Evolutionary conservation across 2,329 filamentous ascomycete species (phyloP), one percentile per base, ranked within the genome.

Genomic region (Thelonectria olida): DNA sequence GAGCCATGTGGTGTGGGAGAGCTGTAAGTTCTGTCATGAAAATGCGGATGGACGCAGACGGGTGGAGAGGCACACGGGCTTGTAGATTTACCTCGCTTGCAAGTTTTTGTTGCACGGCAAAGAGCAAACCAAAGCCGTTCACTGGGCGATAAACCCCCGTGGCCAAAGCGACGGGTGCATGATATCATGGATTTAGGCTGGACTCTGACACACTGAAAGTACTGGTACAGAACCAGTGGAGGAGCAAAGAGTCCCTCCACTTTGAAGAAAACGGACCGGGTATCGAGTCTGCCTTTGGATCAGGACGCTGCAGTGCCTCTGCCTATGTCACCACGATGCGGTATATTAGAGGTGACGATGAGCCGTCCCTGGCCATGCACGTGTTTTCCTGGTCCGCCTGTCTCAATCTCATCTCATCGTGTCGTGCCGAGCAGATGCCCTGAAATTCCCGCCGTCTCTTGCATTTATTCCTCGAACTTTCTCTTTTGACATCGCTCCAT

Each of bases 101-200:
- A 54, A 56, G 41, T 39, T 23, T 63, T 56, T 28, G 19, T 36
- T 48, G 28, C 23, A 23, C 20, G 23, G n/a, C 27, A 48, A 38
- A 53, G 13, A 34, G 38, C 34, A 62, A 61, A 47, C 22, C 42
- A 51, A 42, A 48, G 36, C 45, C 38, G 48, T 60, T 55, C 34
- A 51, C 66, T 45, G 51, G 63, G 52, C 45, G 55, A 27, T 51
- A 34, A 41, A 22, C 19, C 55, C 53, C 54, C 58, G 61, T 57
- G 64, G 61, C 34, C 27, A 28, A 47, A 55, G 52, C 65, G n/a
- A 66, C 58, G 65, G 64, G 47, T 50, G 57, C 31, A 66, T 61
- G 51, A 42, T 51, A 61, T 63, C 57, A 60, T 54, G 50, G 54
- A 59, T 58, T 31, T 31, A 12, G 28, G 28, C 28, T 31, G 28